A percentile compares a stretch with the other conserved stretches of the same genome.
Conservation (phyloP, 495 filamentous ascomycete species). For the Trichoderma erinaceum region DNA sequence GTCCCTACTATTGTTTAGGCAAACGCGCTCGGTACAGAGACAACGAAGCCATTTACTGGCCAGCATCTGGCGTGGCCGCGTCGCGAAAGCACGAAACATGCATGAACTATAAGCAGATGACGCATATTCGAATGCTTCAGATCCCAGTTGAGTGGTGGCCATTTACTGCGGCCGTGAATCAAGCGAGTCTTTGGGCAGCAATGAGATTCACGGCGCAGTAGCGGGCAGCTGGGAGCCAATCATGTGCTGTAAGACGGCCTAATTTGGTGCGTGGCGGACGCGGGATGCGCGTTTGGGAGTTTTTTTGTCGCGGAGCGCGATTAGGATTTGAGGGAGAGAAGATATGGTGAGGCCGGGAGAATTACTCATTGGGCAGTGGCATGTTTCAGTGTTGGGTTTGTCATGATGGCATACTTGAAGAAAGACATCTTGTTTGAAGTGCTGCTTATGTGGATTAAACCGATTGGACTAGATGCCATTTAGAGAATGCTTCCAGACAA, state of each 20-base stretch:
- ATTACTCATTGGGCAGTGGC: background rate
- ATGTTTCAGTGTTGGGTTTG: background rate
- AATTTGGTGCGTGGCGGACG: background rate
- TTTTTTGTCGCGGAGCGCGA: background rate
- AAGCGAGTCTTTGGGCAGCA: conserved; percentile 7
- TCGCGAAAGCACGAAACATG: conserved; percentile 5
- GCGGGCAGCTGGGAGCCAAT: background rate
- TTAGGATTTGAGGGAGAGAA: background rate
- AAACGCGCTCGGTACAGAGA: background rate
- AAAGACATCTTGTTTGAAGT: background rate
- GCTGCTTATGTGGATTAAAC: background rate
- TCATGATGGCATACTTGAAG: background rate
- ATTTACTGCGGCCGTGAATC: background rate
- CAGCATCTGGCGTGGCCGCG: background rate
- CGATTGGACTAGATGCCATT: background rate
- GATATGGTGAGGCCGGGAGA: background rate
- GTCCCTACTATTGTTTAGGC: background rate
- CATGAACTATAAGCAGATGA: conserved; percentile 10
- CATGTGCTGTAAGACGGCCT: background rate
- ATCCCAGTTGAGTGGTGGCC: background rate
- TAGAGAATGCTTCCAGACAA: no score
- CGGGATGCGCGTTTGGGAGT: conserved; percentile 11
- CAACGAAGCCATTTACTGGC: background rate
- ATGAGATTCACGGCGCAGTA: background rate
- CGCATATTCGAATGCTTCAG: background rate